phyloP scores from a whole-genome alignment of 495 filamentous ascomycete species.

The Aspergillus egyptiacus region DNA sequence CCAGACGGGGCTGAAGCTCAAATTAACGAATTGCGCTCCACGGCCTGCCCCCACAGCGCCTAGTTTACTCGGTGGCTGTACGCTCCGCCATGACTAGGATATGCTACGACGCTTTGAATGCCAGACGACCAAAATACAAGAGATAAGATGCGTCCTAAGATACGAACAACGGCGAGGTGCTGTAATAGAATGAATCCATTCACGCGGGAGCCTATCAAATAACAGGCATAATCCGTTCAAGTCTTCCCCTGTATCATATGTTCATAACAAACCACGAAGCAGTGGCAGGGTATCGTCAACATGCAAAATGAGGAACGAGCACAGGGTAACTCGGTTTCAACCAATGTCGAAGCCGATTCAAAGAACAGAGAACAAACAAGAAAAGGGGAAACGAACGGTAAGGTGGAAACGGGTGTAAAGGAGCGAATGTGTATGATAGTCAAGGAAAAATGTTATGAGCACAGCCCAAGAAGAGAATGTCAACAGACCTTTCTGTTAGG shows the following conservation, averaged over 20 bases:
- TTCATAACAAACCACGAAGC: conserved; percentile 22
- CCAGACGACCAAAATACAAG: too few species aligned
- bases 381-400: not conserved
- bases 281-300: conserved; percentile 25
- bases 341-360: not conserved
- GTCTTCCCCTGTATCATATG: conserved; percentile 16
- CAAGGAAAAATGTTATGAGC: not conserved
- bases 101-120: too few species aligned
- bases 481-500: not conserved
- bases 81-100: too few species aligned
- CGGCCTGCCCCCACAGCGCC: too few species aligned
- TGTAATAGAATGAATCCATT: not conserved
- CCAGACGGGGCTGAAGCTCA: too few species aligned
- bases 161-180: too few species aligned
- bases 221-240: conserved; percentile 6
- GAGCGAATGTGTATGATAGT: not conserved
- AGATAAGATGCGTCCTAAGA: not conserved
- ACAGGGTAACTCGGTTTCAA: not conserved
- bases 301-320: conserved; percentile 15
- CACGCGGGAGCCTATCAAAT: not conserved
- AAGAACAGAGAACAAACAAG: not conserved
- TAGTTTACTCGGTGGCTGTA: too few species aligned
- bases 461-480: not conserved
- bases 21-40: too few species aligned
- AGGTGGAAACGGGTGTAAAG: not conserved